These are phyloP conservation scores for Cladosporium sp. DNA, from an alignment of 2,329 filamentous ascomycete genomes.

Conservation along the genomic window DNA sequence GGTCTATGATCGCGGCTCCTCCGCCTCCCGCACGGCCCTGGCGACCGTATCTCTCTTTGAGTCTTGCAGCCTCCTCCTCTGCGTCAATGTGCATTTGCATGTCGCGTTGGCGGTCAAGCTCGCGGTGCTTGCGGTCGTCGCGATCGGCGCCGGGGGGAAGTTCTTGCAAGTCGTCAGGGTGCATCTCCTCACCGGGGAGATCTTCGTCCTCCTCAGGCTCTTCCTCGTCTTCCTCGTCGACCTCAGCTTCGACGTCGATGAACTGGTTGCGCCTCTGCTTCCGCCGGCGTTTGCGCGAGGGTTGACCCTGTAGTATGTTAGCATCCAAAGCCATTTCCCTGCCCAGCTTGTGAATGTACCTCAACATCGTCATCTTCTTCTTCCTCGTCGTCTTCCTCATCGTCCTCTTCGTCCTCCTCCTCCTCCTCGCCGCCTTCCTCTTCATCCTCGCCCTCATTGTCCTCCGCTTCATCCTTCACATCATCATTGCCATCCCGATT, in stretches of 20 bases:
- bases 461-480: conserved; percentile 45
- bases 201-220: conserved; percentile 86
- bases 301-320: conserved; percentile 49
- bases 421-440: conserved; percentile 36
- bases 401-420: conserved; percentile 28
- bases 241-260: conserved; percentile 96
- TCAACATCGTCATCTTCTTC: conserved; percentile 19
- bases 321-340: conserved; percentile 10
- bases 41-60: conserved; percentile 83
- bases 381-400: conserved; percentile 25
- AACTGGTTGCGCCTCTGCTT: conserved; percentile 73
- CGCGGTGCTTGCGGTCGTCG: conserved; percentile 87
- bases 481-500: conserved; percentile 44
- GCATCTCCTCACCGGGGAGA: conserved; percentile 74
- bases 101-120: conserved; percentile 88
- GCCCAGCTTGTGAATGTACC: not conserved
- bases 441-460: conserved; percentile 52
- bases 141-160: conserved; percentile 66
- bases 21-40: conserved; percentile 54
- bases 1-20: conserved; percentile 73
- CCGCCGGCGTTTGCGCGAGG: conserved; percentile 71
- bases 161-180: conserved; percentile 83
- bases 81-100: conserved; percentile 82
- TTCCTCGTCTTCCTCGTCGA: conserved; percentile 87
- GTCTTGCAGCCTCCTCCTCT: conserved; percentile 81